Evolutionary conservation across 23 red algal genomes (phyloP).

Genomic region (Agarophyton chilense): DNA sequence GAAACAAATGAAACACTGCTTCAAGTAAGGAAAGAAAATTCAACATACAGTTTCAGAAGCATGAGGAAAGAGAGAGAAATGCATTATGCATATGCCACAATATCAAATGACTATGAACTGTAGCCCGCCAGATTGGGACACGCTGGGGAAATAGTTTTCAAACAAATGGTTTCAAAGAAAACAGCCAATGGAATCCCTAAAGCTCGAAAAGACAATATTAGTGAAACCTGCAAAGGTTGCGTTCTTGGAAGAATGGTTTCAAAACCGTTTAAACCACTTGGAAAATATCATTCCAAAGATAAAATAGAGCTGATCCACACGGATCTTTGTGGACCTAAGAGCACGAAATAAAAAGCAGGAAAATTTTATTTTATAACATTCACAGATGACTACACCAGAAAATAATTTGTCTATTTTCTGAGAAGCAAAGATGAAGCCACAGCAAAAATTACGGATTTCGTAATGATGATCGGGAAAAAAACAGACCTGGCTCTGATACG

Average conservation of each 20-base stretch:
- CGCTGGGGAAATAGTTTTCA: not conserved
- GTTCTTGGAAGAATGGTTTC: not conserved
- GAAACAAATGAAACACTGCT: too few species aligned
- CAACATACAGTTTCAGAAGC: too few species aligned
- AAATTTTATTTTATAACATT: slow-evolving; percentile 37
- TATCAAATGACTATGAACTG: not conserved
- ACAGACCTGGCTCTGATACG: slow-evolving; percentile 5
- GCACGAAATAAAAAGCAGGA: not conserved
- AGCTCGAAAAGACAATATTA: not conserved
- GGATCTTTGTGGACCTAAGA: slow-evolving; percentile 30
- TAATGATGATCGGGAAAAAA: not conserved
- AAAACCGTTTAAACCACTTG: not conserved
- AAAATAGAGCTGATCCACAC: slow-evolving; percentile 40
- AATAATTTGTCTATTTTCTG: slow-evolving; percentile 11
- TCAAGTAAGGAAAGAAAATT: too few species aligned
- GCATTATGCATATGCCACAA: not conserved
- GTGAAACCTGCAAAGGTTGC: not conserved
- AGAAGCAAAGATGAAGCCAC: slow-evolving; percentile 3
- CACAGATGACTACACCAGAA: slow-evolving; percentile 22
- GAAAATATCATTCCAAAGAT: not conserved
- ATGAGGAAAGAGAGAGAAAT: too few species aligned
- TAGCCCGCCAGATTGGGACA: not conserved
- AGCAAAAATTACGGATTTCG: not conserved
- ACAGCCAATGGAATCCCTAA: not conserved
- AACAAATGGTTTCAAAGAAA: not conserved